These are phyloP conservation scores for Colletotrichum lupini DNA, from an alignment of 2,329 filamentous ascomycete species.

Conservation along the genomic window DNA sequence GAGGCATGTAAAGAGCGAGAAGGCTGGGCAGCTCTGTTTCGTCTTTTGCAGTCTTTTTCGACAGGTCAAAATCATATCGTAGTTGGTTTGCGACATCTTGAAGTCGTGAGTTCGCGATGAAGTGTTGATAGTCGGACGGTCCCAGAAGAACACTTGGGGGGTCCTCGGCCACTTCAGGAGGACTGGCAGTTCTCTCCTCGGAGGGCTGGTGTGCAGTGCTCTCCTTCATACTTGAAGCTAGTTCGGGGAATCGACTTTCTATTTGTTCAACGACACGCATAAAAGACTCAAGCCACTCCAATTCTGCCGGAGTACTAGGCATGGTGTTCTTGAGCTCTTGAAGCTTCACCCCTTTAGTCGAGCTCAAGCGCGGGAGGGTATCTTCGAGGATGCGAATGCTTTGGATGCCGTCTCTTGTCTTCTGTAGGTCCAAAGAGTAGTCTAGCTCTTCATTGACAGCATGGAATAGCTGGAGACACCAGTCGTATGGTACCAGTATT, in stretches of 20 bases:
- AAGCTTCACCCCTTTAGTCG: neutral
- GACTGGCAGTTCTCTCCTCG: neutral
- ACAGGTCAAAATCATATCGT: neutral
- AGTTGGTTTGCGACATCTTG: neutral
- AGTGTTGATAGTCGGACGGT: neutral
- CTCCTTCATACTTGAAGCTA: neutral
- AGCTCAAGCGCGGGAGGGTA: neutral
- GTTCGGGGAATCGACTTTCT: neutral
- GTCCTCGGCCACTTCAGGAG: neutral
- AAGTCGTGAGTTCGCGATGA: neutral
- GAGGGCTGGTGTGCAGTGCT: neutral
- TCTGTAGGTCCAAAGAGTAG: neutral
- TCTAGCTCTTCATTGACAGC: neutral
- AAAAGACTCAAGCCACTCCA: slow-evolving; percentile 9
- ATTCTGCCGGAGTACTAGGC: neutral
- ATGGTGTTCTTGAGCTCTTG: neutral
- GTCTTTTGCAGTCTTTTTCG: neutral
- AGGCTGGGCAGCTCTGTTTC: neutral
- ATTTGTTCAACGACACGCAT: neutral
- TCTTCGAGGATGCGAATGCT: neutral
- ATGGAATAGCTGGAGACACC: neutral
- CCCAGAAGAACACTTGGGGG: neutral
- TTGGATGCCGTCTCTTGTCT: neutral
- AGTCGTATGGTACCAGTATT: neutral
- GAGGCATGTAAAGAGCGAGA: slow-evolving; percentile 6